Conservation (phyloP, 2,329 filamentous ascomycete species). For the Paraphoma chrysanthemicola region DNA sequence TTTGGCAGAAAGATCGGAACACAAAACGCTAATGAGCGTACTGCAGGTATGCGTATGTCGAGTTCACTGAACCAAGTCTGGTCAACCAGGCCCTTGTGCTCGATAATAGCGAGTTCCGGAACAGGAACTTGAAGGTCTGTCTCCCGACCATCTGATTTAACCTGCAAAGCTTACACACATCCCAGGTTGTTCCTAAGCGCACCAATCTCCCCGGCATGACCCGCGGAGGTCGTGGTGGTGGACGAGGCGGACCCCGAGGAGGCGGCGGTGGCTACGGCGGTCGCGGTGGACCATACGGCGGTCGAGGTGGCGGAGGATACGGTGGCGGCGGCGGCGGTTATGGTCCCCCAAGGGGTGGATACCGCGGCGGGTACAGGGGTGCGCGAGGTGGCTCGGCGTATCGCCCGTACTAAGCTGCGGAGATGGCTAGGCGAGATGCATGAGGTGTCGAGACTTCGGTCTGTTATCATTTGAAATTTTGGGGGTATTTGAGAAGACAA, state of each 20-base stretch:
- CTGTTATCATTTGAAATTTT: neutral
- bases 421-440: neutral
- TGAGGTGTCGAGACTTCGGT: slow-evolving; percentile 5
- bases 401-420: slow-evolving; percentile 20
- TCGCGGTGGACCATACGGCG: slow-evolving; percentile 59
- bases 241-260: slow-evolving; percentile 59
- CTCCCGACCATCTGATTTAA: neutral
- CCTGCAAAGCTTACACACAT: slow-evolving; percentile 22
- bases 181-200: slow-evolving; percentile 83
- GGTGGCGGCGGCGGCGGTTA: slow-evolving; percentile 56
- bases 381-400: slow-evolving; percentile 31
- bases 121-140: slow-evolving; percentile 88
- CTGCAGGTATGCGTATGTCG: slow-evolving; percentile 94
- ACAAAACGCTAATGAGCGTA: slow-evolving; percentile 53
- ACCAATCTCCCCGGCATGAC: slow-evolving; percentile 97
- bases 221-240: slow-evolving; percentile 71
- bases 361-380: slow-evolving; percentile 48
- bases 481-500: slow-evolving; percentile 2
- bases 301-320: slow-evolving; percentile 7
- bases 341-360: slow-evolving; percentile 53
- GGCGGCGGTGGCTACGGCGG: slow-evolving; percentile 53
- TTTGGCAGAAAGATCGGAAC: slow-evolving; percentile 59
- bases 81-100: slow-evolving; percentile 93
- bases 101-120: slow-evolving; percentile 96
- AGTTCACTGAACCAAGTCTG: slow-evolving; percentile 92